Conservation (phyloP, 768 basidiomycete species). For the Boletales sp. region DNA sequence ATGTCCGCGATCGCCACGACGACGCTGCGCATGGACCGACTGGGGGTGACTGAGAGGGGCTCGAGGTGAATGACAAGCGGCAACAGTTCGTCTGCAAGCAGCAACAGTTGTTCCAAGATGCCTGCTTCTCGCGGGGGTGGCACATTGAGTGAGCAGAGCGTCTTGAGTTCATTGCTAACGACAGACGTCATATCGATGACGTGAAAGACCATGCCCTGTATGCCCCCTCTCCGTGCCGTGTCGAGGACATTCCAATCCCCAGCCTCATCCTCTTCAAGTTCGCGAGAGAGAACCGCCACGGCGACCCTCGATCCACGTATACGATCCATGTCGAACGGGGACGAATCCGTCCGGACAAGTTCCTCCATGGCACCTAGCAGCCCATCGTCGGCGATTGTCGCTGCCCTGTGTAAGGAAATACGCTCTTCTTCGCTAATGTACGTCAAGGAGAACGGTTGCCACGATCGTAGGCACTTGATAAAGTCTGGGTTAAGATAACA, state of each 20-base stretch:
- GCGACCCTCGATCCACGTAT: constrained; percentile 63
- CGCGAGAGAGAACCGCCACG: constrained; percentile 50
- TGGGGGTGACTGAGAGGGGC: constrained; percentile 46
- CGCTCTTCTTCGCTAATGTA: constrained; percentile 61
- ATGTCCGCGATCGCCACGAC: constrained; percentile 47
- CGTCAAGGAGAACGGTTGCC: constrained; percentile 59
- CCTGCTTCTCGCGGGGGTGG: constrained; percentile 35
- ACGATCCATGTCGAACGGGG: constrained; percentile 42
- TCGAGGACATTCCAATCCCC: constrained; percentile 56
- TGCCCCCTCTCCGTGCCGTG: constrained; percentile 57
- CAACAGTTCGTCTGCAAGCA: constrained; percentile 51
- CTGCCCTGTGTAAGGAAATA: constrained; percentile 55
- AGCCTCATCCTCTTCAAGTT: constrained; percentile 46
- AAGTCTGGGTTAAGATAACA: constrained; percentile 59
- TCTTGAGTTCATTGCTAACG: constrained; percentile 50
- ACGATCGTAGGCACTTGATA: constrained; percentile 53
- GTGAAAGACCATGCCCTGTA: constrained; percentile 54
- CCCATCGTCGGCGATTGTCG: constrained; percentile 67
- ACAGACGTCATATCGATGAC: constrained; percentile 50
- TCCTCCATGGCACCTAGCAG: constrained; percentile 61
- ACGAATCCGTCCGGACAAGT: constrained; percentile 31
- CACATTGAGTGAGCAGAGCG: constrained; percentile 45
- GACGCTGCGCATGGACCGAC: constrained; percentile 45
- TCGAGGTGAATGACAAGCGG: constrained; percentile 46
- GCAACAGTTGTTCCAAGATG: constrained; percentile 53